A percentile compares a stretch with the other conserved stretches of the same genome.
Conservation (phyloP, 495 filamentous ascomycete species). For the Aspergillus steynii region DNA sequence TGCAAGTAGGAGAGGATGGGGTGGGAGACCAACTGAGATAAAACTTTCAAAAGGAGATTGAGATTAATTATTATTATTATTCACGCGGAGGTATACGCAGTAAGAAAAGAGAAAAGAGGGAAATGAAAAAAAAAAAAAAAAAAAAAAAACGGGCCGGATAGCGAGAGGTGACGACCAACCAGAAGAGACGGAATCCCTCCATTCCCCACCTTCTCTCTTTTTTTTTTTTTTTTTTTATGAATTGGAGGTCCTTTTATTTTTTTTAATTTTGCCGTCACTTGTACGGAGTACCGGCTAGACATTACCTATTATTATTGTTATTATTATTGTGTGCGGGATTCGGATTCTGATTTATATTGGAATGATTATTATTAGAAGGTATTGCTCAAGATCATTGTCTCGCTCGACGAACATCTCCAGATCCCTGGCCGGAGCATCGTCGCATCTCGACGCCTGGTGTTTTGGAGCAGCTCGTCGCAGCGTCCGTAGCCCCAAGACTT, state of each 20-base stretch:
- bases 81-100: not conserved
- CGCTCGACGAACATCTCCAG: too few relatives aligned
- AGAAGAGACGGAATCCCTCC: conserved; percentile 15
- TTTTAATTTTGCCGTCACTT: not conserved
- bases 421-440: too few relatives aligned
- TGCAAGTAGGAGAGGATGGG: too few relatives aligned
- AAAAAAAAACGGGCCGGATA: conserved; percentile 24
- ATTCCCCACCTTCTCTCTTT: conserved; percentile 18
- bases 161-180: conserved; percentile 22
- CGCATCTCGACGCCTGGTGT: too few relatives aligned
- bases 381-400: too few relatives aligned
- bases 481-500: too few relatives aligned
- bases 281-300: not conserved
- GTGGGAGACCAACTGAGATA: not conserved
- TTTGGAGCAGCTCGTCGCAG: too few relatives aligned
- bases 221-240: not conserved
- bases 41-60: not conserved
- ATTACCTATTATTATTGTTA: conserved; percentile 1
- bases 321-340: too few relatives aligned
- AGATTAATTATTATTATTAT: not conserved
- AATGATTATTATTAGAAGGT: too few relatives aligned
- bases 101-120: not conserved
- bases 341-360: too few relatives aligned
- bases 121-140: conserved; percentile 15
- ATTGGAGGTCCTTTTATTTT: too few relatives aligned